Conservation (phyloP, 169 alveolate genomes). For the Plasmodium chabaudi region DNA sequence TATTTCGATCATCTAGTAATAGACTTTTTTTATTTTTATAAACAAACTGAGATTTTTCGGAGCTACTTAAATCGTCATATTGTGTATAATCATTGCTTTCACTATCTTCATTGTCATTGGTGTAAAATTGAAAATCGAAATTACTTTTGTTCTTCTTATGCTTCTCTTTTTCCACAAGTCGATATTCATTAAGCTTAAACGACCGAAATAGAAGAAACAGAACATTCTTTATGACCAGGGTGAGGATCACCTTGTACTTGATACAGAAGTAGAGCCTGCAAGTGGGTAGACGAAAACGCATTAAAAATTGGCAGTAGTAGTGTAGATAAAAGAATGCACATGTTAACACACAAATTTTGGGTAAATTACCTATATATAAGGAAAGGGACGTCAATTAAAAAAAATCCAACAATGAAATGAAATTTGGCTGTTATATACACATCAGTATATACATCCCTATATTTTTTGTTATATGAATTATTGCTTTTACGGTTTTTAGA, state of each 20-base stretch:
- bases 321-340: too few relatives aligned
- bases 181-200: constrained; percentile 50
- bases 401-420: constrained; percentile 65
- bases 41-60: background rate
- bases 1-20: background rate
- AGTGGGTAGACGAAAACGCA: background rate
- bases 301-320: background rate
- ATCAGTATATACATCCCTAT: constrained; percentile 67
- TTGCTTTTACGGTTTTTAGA: constrained; percentile 9
- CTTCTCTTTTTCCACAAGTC: constrained; percentile 64
- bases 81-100: constrained; percentile 9
- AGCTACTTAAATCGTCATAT: background rate
- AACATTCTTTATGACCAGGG: constrained; percentile 51
- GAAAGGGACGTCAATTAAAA: constrained; percentile 62
- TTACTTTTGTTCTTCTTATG: constrained; percentile 67
- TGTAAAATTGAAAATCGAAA: constrained; percentile 40
- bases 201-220: constrained; percentile 58
- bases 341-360: too few relatives aligned
- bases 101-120: constrained; percentile 10
- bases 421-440: constrained; percentile 70
- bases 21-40: background rate
- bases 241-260: constrained; percentile 39
- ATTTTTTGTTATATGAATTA: constrained; percentile 25
- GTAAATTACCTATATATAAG: constrained; percentile 38
- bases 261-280: constrained; percentile 47